Evolutionary conservation across 805 yeast genomes (phyloP), one percentile per base, ranked within the genome.

Genomic region (Hanseniaspora clermontiae): DNA sequence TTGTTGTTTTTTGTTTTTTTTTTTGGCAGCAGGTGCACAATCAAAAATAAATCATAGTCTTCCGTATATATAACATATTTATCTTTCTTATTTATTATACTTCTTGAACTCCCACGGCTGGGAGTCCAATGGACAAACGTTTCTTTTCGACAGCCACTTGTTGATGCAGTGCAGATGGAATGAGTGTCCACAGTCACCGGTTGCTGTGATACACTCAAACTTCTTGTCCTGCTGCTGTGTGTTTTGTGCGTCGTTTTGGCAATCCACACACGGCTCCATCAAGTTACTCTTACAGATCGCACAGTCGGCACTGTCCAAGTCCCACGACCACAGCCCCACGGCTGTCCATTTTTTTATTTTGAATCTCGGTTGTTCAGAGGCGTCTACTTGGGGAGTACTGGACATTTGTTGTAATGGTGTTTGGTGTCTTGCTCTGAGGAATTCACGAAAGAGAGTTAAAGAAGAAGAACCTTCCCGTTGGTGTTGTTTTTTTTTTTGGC

Each of bases 241-340:
- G 29, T 42, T 40, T 51, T 51, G 47, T 3, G 72, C 81, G 65
- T 83, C 82, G 31, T 95, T 95, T 68, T 88, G 96, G 68, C 99
- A 93, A 68, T 90, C 97, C 61, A 93, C 86, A 68, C 98, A 93
- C 17, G 93, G 93, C 65, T 93, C 99, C 99, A 93, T 93, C 62
- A 93, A 78, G 70, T 91, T 97, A 70, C 91, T 93, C 67, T 97
- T 79, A 77, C 99, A 93, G 68, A 93, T 93, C 42, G 99, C 97
- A 75, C 99, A 93, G 56, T 87, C 88, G 61, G 95, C 98, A 56
- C 88, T 91, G 38, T 82, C 91, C 59, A 88, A 85, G 71, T 88
- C 96, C 98, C 98, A 93, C 0, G 97, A 88, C 99, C 99, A 93
- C 68, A 93, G 88, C n/a, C 97, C 97, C 50, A 93, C 98, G 0